A percentile compares a stretch with the other conserved stretches of the same genome.
phyloP scores from a whole-genome alignment of 805 yeast genomes.

The Candida methanosorbosa region DNA sequence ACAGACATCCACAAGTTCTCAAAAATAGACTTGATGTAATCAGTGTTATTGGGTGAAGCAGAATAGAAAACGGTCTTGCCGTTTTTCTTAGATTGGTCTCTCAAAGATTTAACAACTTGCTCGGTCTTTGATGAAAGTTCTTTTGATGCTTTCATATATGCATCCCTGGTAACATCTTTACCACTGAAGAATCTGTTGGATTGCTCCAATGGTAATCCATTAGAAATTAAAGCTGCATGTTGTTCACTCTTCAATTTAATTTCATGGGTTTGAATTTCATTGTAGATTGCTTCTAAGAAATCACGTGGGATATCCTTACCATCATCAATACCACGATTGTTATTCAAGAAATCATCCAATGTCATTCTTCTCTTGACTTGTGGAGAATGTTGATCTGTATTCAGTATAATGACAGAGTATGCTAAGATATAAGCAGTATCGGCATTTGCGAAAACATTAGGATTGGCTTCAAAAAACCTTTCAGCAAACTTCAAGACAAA shows the following conservation, averaged over 20 bases:
- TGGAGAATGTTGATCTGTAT: constrained; percentile 88
- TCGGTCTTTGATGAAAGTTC: constrained; percentile 90
- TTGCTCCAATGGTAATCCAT: constrained; percentile 34
- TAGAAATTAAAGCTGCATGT: constrained; percentile 78
- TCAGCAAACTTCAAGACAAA: constrained; percentile 96
- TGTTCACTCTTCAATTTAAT: constrained; percentile 91
- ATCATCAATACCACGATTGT: constrained; percentile 89
- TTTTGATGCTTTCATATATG: constrained; percentile 85
- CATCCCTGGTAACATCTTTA: constrained; percentile 65
- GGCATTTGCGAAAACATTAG: constrained; percentile 80
- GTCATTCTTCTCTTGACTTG: constrained; percentile 87
- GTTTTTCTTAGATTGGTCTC: constrained; percentile 36
- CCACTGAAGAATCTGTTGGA: constrained; percentile 49
- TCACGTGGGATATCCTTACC: constrained; percentile 77
- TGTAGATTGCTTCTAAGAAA: constrained; percentile 56
- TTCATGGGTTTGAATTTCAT: constrained; percentile 77
- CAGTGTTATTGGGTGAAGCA: constrained; percentile 65
- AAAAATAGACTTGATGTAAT: constrained; percentile 88
- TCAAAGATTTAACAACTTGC: constrained; percentile 61
- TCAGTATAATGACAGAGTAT: constrained; percentile 85
- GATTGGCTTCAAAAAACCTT: constrained; percentile 81
- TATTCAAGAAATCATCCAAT: constrained; percentile 72
- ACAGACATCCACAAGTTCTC: constrained; percentile 97
- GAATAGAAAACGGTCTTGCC: constrained; percentile 53
- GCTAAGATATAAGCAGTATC: constrained; percentile 91